Evolutionary conservation across 1,284 basidiomycete genomes (phyloP).

Genomic region (Puccinia triticina): DNA sequence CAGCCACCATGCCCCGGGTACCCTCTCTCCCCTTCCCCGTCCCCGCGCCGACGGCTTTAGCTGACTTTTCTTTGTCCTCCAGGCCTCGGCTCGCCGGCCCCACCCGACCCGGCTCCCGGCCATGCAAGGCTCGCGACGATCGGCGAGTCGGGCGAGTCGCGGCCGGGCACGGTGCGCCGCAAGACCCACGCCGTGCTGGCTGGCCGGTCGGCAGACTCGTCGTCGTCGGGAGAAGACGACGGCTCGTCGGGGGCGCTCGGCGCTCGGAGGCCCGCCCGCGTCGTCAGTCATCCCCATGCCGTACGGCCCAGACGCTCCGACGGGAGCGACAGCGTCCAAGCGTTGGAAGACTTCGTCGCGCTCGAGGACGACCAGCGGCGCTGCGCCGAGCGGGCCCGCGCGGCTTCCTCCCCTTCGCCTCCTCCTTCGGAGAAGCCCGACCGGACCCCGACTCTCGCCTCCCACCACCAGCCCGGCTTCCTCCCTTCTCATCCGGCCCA

Average conservation of each 20-base stretch:
- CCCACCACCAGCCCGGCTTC: neutral
- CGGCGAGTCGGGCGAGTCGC: slow-evolving; percentile 58
- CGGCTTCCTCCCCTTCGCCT: too few relatives aligned
- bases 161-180: slow-evolving; percentile 55
- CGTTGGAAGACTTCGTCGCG: slow-evolving; percentile 41
- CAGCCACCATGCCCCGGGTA: neutral
- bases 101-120: neutral
- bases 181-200: slow-evolving; percentile 18
- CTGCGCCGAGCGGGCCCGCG: neutral
- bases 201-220: neutral
- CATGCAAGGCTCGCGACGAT: slow-evolving; percentile 58
- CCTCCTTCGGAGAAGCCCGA: neutral
- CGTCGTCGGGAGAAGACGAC: slow-evolving; percentile 13
- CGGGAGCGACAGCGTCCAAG: slow-evolving; percentile 46
- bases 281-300: slow-evolving; percentile 44
- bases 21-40: too few relatives aligned
- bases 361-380: slow-evolving; percentile 35
- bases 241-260: neutral
- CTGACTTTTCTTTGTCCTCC: neutral
- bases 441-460: neutral
- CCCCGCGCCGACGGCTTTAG: neutral
- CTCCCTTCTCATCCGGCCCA: neutral
- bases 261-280: neutral
- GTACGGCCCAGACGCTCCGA: slow-evolving; percentile 49
- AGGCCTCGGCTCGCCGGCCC: neutral